A percentile compares a stretch with the other conserved stretches of the same genome.
Conservation (phyloP, 192 early-diverging fungal species). For the Podila clonocystis region DNA sequence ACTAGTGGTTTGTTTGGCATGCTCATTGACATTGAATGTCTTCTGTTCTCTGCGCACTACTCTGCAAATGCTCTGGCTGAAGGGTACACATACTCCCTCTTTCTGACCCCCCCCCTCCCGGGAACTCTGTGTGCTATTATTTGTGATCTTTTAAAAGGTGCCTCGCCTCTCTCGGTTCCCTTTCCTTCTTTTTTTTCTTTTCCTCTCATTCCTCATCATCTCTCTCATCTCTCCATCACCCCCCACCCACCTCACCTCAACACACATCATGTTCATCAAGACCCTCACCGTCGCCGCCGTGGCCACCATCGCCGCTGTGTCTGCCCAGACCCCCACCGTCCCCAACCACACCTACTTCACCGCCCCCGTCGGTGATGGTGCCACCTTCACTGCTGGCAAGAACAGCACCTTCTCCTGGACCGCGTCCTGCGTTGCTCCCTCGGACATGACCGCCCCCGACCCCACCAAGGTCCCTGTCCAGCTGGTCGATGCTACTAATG, state of each 20-base stretch:
- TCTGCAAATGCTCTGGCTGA: too few relatives aligned
- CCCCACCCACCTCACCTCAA: neutral
- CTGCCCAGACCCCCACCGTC: constrained; percentile 5
- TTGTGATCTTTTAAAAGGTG: neutral
- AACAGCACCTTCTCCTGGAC: constrained; percentile 33
- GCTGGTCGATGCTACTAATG: constrained; percentile 20
- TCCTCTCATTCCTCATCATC: neutral
- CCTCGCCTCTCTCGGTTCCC: neutral
- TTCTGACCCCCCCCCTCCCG: neutral
- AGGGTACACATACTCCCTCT: neutral
- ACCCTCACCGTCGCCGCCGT: constrained; percentile 24
- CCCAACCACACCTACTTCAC: constrained; percentile 35
- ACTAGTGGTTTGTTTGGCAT: too few relatives aligned
- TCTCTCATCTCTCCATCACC: neutral
- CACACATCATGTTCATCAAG: constrained; percentile 36
- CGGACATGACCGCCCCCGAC: neutral
- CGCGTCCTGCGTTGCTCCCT: constrained; percentile 23
- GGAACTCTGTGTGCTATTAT: neutral
- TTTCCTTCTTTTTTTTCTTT: constrained; percentile 13
- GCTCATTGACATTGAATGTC: too few relatives aligned
- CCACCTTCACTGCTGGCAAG: neutral
- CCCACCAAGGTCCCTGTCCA: constrained; percentile 27
- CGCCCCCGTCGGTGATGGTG: constrained; percentile 14
- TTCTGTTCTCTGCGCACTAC: too few relatives aligned
- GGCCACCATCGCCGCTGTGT: constrained; percentile 30